Percentiles rank a stretch among this genome's conserved stretches.
Evolutionary conservation across 2,329 filamentous ascomycete genomes (phyloP).

Genomic region (Fusarium sp.): DNA sequence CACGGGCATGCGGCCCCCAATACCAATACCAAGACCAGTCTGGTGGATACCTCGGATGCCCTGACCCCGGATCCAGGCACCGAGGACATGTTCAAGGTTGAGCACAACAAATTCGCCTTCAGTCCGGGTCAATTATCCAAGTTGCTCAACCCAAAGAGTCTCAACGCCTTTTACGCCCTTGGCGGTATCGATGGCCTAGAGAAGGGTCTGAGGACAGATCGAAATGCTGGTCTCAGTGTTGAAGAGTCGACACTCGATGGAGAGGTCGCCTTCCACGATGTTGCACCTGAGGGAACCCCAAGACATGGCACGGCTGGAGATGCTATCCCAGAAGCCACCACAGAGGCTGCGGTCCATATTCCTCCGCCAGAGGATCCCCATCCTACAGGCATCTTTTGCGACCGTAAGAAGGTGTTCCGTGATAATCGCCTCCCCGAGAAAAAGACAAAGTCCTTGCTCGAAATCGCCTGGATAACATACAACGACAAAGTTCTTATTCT

Average conservation of each 20-base stretch:
- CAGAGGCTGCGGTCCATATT: slow-evolving; percentile 42
- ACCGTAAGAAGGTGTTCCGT: slow-evolving; percentile 60
- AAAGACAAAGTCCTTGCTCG: slow-evolving; percentile 70
- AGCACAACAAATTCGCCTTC: slow-evolving; percentile 87
- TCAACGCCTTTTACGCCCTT: slow-evolving; percentile 79
- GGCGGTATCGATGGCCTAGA: slow-evolving; percentile 80
- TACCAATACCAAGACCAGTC: slow-evolving; percentile 4
- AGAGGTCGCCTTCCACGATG: slow-evolving; percentile 76
- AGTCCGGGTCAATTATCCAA: slow-evolving; percentile 84
- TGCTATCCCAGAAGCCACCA: slow-evolving; percentile 44
- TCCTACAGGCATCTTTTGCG: slow-evolving; percentile 38
- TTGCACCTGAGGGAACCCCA: slow-evolving; percentile 51
- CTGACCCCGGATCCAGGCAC: slow-evolving; percentile 72
- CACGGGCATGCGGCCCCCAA: slow-evolving; percentile 18
- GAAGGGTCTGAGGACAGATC: slow-evolving; percentile 76
- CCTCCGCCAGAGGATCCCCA: slow-evolving; percentile 39
- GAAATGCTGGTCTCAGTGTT: slow-evolving; percentile 73
- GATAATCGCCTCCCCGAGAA: slow-evolving; percentile 73
- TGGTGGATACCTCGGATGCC: slow-evolving; percentile 46
- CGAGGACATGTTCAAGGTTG: slow-evolving; percentile 77
- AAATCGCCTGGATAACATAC: slow-evolving; percentile 76
- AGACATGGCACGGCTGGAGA: slow-evolving; percentile 51
- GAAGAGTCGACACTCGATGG: slow-evolving; percentile 76
- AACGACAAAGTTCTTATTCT: slow-evolving; percentile 81
- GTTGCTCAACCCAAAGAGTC: slow-evolving; percentile 82